phyloP scores from a whole-genome alignment of 495 filamentous ascomycete species.

The Hypoxylon intermedium region DNA sequence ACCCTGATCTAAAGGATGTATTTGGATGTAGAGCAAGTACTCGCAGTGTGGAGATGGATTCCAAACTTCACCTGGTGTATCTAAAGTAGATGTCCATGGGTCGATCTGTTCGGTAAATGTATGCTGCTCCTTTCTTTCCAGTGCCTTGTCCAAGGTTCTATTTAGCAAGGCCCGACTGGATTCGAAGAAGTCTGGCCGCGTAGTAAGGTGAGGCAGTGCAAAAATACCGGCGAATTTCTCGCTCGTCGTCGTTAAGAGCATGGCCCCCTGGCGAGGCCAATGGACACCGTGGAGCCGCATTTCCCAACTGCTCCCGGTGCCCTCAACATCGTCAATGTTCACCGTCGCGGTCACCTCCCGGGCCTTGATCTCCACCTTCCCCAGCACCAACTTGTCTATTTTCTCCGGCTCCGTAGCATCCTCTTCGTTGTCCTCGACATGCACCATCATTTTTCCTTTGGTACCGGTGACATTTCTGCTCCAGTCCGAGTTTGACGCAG shows the following conservation, averaged over 20 bases:
- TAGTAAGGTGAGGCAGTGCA: conserved; percentile 80
- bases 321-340: conserved; percentile 72
- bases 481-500: conserved; percentile 58
- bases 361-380: conserved; percentile 43
- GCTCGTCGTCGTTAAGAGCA: conserved; percentile 84
- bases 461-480: conserved; percentile 71
- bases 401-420: conserved; percentile 35
- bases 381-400: conserved; percentile 33
- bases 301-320: conserved; percentile 73
- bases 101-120: conserved; percentile 56
- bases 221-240: conserved; percentile 93
- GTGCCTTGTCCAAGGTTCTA: conserved; percentile 69
- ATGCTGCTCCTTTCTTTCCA: conserved; percentile 65
- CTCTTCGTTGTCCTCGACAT: conserved; percentile 57
- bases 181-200: conserved; percentile 69
- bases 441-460: conserved; percentile 61
- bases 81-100: conserved; percentile 66
- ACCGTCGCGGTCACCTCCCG: conserved; percentile 70
- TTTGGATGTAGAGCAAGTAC: conserved; percentile 84
- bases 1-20: conserved; percentile 66
- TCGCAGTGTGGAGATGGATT: conserved; percentile 80
- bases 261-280: conserved; percentile 74
- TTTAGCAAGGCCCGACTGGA: conserved; percentile 72
- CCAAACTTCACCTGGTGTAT: conserved; percentile 62
- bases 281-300: conserved; percentile 82